Conservation (phyloP, 768 basidiomycete species). For the Phlebiopsis flavidoalba region DNA sequence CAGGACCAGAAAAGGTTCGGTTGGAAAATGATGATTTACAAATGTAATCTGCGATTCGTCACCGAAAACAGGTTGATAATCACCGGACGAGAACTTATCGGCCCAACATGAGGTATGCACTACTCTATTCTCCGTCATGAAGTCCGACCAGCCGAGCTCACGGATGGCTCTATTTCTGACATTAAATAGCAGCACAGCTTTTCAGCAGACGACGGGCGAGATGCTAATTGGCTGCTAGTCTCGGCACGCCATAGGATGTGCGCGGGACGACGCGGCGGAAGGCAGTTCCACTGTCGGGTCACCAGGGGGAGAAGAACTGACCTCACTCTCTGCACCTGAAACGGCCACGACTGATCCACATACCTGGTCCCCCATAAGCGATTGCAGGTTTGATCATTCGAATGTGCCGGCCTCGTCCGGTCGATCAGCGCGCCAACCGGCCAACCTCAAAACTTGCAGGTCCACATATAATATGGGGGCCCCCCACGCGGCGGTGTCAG, state of each 20-base stretch:
- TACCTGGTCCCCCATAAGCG: slow-evolving; percentile 8
- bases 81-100: neutral
- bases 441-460: slow-evolving; percentile 6
- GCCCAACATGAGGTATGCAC: neutral
- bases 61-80: neutral
- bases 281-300: slow-evolving; percentile 7
- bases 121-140: neutral
- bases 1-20: neutral
- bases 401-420: slow-evolving; percentile 11
- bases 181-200: neutral
- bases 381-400: slow-evolving; percentile 6
- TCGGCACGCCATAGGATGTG: neutral
- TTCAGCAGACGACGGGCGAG: neutral
- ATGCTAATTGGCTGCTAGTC: neutral
- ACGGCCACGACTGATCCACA: slow-evolving; percentile 11
- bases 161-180: neutral
- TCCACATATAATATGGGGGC: slow-evolving; percentile 10
- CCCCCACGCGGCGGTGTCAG: slow-evolving; percentile 6
- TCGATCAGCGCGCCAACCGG: slow-evolving; percentile 10
- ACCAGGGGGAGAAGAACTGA: slow-evolving; percentile 8
- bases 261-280: neutral
- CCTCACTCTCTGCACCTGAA: slow-evolving; percentile 8
- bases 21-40: neutral
- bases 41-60: neutral
- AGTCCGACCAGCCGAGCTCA: slow-evolving; percentile 3